Conservation (phyloP, 2,329 filamentous ascomycete species). For the Fusarium guadeloupense region DNA sequence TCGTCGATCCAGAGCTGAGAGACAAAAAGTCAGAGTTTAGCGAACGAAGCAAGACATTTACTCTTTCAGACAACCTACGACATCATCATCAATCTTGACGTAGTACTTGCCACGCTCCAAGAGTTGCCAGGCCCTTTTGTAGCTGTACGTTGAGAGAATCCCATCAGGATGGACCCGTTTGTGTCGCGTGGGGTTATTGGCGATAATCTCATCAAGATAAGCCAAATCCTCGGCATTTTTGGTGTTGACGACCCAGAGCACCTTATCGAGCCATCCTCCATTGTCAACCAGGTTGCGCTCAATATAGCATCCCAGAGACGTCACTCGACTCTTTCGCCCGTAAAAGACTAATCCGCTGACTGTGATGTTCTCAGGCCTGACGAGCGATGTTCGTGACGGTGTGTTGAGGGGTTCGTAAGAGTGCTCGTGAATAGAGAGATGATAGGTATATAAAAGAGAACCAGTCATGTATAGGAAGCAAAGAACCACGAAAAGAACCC, state of each 20-base stretch:
- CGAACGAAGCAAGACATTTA: background rate
- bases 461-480: background rate
- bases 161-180: background rate
- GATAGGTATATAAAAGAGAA: background rate
- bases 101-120: background rate
- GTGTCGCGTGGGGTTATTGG: too few relatives aligned
- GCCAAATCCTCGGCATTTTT: background rate
- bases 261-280: background rate
- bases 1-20: constrained; percentile 33
- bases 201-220: background rate
- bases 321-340: constrained; percentile 22
- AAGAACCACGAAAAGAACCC: background rate
- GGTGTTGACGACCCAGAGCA: background rate
- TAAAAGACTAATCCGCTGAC: constrained; percentile 33
- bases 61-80: constrained; percentile 3
- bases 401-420: background rate
- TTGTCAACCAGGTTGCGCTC: background rate
- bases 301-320: constrained; percentile 29
- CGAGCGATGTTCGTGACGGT: background rate
- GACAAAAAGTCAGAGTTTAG: background rate
- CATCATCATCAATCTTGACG: background rate
- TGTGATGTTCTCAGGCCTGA: constrained; percentile 24
- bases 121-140: background rate
- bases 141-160: background rate
- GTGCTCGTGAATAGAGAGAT: background rate